Base-by-base conservation (phyloP, 345 rosid species). In the Raphanus raphanistrum region DNA sequence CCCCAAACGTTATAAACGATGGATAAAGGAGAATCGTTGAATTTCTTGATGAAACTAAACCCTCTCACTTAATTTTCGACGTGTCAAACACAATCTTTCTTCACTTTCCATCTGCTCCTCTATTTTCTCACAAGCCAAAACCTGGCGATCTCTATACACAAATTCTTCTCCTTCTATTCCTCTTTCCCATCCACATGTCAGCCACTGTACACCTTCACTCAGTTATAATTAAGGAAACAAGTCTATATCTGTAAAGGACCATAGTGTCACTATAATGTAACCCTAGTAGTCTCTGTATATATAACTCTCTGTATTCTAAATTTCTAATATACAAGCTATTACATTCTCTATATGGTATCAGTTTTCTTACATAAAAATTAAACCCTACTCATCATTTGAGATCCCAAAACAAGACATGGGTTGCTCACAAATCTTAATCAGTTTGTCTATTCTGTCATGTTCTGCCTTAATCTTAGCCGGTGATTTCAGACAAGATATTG, bases 401-500 rank as follows among this genome's bases (percentile, higher is more conserved):
- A 63, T 63, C 58, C 17, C 71, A 55, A 55, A 77, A 54, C 17
- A 36, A 48, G 36, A 28, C 60, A 77, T 77, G 76, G 33, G 50
- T 63, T 71, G 13, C 58, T 77, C 73, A 33, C 63, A 59, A 72
- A 59, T 66, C 70, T 36, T 67, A 57, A 59, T 78, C 25, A 33
- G 66, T 72, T 73, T 59, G 77, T 15, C 57, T 50, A 21, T 66
- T 55, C 21, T 72, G 67, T 43, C 64, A 68, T 17, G 48, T 36
- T 70, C 27, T 31, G 28, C 21, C 28, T 54, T 64, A 21, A 33
- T 59, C 77, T 68, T 60, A 76, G 84, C 76, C 25, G 70, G 81
- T 55, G 27, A 55, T 68, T 82, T 87, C 58, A 59, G 75, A 64
- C 28, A 79, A n/a, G 80, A 85, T 29, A 77, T 85, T 69, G 87